Percentiles rank a stretch among this genome's conserved stretches.
phyloP scores from a whole-genome alignment of 2,329 filamentous ascomycete genomes.

The Botrytis elliptica region DNA sequence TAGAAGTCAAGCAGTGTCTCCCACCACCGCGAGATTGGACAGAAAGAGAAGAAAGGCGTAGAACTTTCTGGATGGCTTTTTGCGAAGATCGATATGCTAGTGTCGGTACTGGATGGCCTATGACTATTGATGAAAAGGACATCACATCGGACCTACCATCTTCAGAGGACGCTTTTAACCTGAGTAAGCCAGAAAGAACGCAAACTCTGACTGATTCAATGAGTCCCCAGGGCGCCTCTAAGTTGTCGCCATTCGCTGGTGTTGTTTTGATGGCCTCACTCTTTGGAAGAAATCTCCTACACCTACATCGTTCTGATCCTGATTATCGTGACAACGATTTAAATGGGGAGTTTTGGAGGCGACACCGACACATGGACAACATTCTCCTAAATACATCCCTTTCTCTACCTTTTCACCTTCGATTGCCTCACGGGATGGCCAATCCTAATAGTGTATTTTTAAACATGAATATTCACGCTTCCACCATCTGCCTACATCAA shows the following conservation, averaged over 20 bases:
- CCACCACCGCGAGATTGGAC: slow-evolving; percentile 89
- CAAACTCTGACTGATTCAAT: slow-evolving; percentile 69
- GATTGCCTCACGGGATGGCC: slow-evolving; percentile 71
- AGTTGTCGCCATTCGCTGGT: slow-evolving; percentile 74
- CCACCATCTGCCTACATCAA: slow-evolving; percentile 95
- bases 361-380: slow-evolving; percentile 85
- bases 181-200: slow-evolving; percentile 72
- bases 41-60: slow-evolving; percentile 83
- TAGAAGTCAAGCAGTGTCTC: slow-evolving; percentile 92
- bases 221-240: slow-evolving; percentile 67
- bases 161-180: slow-evolving; percentile 80
- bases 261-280: slow-evolving; percentile 84
- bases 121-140: slow-evolving; percentile 89
- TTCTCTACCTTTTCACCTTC: slow-evolving; percentile 75
- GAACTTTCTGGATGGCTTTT: slow-evolving; percentile 95
- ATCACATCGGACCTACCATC: slow-evolving; percentile 82
- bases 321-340: slow-evolving; percentile 84
- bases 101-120: slow-evolving; percentile 96
- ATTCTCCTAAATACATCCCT: slow-evolving; percentile 85
- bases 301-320: slow-evolving; percentile 81
- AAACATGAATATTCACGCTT: slow-evolving; percentile 97
- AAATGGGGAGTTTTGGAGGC: slow-evolving; percentile 93
- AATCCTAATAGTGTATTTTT: slow-evolving; percentile 87
- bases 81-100: slow-evolving; percentile 89
- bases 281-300: slow-evolving; percentile 86